Evolutionary conservation across 805 yeast species (phyloP).

Genomic region (Nakazawaea wickerhamii): DNA sequence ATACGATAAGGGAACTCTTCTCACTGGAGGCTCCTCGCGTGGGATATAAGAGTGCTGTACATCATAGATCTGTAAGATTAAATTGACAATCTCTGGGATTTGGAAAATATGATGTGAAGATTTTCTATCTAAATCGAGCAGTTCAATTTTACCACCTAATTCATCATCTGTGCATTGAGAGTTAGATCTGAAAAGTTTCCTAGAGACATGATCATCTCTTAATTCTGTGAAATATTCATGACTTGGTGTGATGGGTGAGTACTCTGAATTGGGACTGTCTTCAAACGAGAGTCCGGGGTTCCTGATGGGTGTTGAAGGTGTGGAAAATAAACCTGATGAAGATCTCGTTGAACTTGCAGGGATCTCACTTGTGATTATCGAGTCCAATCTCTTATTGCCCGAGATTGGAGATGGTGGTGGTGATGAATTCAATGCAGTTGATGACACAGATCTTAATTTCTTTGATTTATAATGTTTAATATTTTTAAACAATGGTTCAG

Average conservation of each 20-base stretch:
- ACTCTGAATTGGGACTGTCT: conserved; percentile 4
- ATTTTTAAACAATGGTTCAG: conserved; percentile 11
- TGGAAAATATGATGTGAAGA: conserved; percentile 44
- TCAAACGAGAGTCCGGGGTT: conserved; percentile 7
- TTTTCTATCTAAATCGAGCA: neutral
- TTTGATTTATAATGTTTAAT: conserved; percentile 11
- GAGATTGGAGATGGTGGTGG: neutral
- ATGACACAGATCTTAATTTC: conserved; percentile 5
- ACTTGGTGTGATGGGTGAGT: conserved; percentile 33
- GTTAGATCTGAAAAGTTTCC: conserved; percentile 5
- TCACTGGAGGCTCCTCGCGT: conserved; percentile 49
- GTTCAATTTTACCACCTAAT: neutral
- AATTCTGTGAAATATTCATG: conserved; percentile 19
- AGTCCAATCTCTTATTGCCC: neutral
- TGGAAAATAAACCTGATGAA: neutral
- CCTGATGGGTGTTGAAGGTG: conserved; percentile 1
- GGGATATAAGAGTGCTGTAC: conserved; percentile 46
- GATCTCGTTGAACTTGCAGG: neutral
- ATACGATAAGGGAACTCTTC: conserved; percentile 65
- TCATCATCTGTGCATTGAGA: conserved; percentile 1
- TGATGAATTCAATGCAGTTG: conserved; percentile 1
- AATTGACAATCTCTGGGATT: conserved; percentile 70
- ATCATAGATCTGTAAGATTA: conserved; percentile 52
- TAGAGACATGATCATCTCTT: conserved; percentile 1
- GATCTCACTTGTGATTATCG: neutral